Evolutionary conservation across 176 grass and related monocot species (phyloP), one percentile per base, ranked within the genome.

Genomic region (Bothriochloa decipiens): DNA sequence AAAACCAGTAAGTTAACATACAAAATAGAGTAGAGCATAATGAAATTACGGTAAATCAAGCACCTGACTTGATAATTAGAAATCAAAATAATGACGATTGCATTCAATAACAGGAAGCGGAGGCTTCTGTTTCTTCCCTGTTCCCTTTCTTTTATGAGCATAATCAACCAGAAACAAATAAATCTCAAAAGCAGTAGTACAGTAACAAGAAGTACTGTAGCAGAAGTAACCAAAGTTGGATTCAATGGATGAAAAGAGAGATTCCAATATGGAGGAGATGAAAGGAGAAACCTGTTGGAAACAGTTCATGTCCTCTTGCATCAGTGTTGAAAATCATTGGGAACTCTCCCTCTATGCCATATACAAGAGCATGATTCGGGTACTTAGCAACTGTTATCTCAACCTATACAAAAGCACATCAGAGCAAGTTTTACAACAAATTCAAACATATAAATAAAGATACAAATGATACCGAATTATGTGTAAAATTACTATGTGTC

Each of bases 271-370:
- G 62, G 15, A 36, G 52, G n/a, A 36, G 27, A 70, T 14, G 39
- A 73, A 66, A 80, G 76, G 23, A 77, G 33, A 72, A 81, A 95
- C 92, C 95, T 95, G 96, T 98, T 43, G 96, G 96, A 84, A 91
- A 95, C 57, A 95, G 81, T 52, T 95, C 91, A 52, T 90, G 90
- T 63, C 93, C 96, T 82, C 93, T 86, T 77, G 93, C 96, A 87
- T 98, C 96, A 65, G 92, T 61, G 66, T 98, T 91, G 3, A 98
- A 98, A 83, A 98, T 83, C 91, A 95, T 90, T 7, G 93, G 96
- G 67, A 87, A 68, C 22, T 85, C 93, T 64, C 93, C 96, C 77
- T 98, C 96, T 84, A 95, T 85, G 65, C 83, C 79, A 93, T 98
- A 98, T 39, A 98, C 96, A 87, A 91, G 93, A 82, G 78, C 74